Evolutionary conservation across 164 flowering plant genomes (phyloP), one percentile per base, ranked within the genome.

Genomic region (Tinospora cordifolia): DNA sequence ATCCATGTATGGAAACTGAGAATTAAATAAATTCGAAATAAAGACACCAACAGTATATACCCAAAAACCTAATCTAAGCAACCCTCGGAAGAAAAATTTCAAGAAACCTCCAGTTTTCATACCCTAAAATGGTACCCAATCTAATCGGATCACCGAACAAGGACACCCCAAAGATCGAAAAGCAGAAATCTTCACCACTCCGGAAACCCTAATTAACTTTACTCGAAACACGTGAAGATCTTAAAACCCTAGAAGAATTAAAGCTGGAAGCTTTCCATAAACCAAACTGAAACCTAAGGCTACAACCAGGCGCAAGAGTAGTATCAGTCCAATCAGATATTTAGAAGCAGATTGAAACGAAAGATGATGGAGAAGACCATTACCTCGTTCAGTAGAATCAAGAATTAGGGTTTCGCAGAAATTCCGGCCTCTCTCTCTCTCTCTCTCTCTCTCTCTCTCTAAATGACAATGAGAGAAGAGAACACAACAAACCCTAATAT

Each of bases 301-400:
- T 19, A 19, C 60, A 19, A 13, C 9, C 60, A 15, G 10, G 22
- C 24, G 10, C 47, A 54, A n/a, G 1, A 67, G n/a, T 1, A 49
- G 17, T 13, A 68, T 60, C 63, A 24, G 4, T 30, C 36, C 5
- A 15, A 17, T 10, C 19, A 0, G 46, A 38, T 38, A 26, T 40
- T 21, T 39, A n/a, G 30, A 36, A 30, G 13, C 22, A 13, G 8
- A 63, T 34, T 19, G 27, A 39, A 15, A 10, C 44, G 22, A 4
- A 1, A 11, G 64, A 22, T 57, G 0, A 15, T 57, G 0, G 8
- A 46, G 36, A 38, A 46, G 36, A 38, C 6, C 34, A 60, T 71
- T 63, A 71, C 73, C 73, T 63, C 44, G 67, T 46, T 63, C 27
- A 8, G 36, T 2, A 47, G 34, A 44, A 17, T 25, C 15, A 70